Evolutionary conservation across 352 stramenopile species (phyloP).

Genomic region (Pythium dissotocum): DNA sequence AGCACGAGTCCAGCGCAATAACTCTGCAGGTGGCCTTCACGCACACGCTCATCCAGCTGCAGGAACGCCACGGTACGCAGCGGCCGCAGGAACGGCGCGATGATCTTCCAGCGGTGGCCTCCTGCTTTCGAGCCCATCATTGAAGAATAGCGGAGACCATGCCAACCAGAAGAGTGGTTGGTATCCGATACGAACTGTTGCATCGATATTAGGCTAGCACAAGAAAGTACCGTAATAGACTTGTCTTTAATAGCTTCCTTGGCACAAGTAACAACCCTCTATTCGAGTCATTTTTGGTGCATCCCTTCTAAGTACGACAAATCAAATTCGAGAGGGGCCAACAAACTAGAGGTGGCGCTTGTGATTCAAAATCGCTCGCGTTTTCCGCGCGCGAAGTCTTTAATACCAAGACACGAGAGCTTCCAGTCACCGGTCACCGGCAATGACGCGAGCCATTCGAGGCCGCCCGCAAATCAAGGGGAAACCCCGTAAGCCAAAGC

Average conservation of each 20-base stretch:
- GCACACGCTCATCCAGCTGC: constrained; percentile 5
- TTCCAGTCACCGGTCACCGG: no score
- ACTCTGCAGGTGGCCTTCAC: constrained; percentile 15
- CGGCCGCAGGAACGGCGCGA: constrained; percentile 4
- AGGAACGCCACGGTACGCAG: background rate
- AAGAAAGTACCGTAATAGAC: background rate
- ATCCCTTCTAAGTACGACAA: background rate
- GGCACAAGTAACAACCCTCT: background rate
- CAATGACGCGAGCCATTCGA: no score
- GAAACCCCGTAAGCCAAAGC: no score
- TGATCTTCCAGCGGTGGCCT: constrained; percentile 1
- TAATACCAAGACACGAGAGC: no score
- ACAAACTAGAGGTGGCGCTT: background rate
- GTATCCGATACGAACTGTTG: background rate
- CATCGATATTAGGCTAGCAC: background rate
- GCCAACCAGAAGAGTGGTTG: background rate
- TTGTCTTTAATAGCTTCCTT: background rate
- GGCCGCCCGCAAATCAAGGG: no score
- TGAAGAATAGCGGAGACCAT: no score
- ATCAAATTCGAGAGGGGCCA: background rate
- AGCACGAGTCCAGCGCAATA: constrained; percentile 8
- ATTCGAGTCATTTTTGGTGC: background rate
- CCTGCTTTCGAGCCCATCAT: background rate
- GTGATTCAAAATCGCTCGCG: no score
- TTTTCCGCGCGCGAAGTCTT: no score